These are phyloP conservation scores for Malassezia pachydermatis DNA, from an alignment of 1,284 basidiomycete genomes.

Conservation along the genomic window DNA sequence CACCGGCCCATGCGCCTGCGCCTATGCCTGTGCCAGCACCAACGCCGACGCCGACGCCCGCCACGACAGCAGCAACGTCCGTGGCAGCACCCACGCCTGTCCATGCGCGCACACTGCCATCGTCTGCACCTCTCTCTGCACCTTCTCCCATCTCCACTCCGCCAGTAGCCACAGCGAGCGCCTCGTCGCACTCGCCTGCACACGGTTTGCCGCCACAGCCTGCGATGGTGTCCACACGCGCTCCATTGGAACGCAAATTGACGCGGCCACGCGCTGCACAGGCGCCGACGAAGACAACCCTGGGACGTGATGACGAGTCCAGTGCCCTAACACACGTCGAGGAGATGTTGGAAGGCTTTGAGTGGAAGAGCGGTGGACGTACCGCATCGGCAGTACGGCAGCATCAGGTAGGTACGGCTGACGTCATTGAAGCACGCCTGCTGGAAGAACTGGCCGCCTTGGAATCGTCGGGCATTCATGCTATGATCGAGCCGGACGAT, in stretches of 20 bases:
- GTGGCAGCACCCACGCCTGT: background rate
- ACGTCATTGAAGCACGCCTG: constrained; percentile 43
- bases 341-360: constrained; percentile 96
- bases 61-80: background rate
- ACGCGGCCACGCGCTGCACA: constrained; percentile 4
- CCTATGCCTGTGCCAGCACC: background rate
- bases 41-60: too few relatives aligned
- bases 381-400: constrained; percentile 9
- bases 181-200: background rate
- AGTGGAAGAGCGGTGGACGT: constrained; percentile 56
- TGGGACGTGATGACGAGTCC: constrained; percentile 19
- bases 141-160: background rate
- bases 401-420: constrained; percentile 33
- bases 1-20: background rate
- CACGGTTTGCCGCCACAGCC: background rate
- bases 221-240: background rate
- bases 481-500: constrained; percentile 80
- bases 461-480: constrained; percentile 73
- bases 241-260: background rate
- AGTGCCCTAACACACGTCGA: constrained; percentile 55
- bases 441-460: constrained; percentile 43
- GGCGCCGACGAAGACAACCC: background rate
- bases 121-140: background rate
- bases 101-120: background rate
- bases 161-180: background rate